A percentile compares a stretch with the other conserved stretches of the same genome.
These are phyloP conservation scores for Diospyros kaki DNA, from an alignment of 148 eudicot species.

Conservation along the genomic window DNA sequence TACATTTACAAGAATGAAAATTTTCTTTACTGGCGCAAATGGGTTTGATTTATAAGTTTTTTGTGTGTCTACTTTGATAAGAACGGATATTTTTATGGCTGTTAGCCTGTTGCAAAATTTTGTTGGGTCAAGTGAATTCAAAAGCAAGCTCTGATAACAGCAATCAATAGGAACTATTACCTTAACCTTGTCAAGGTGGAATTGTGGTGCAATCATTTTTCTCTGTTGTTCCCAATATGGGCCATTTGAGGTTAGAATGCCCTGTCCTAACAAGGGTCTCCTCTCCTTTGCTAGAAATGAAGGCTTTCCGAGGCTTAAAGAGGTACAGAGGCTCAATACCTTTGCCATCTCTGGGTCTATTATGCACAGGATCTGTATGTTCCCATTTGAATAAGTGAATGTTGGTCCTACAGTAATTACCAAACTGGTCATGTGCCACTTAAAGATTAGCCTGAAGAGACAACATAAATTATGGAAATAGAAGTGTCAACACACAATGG, in stretches of 20 bases:
- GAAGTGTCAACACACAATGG: no score
- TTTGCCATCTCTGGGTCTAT: conserved; percentile 54
- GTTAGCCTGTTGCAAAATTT: no score
- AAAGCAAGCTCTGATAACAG: no score
- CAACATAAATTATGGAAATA: not conserved
- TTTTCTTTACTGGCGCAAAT: no score
- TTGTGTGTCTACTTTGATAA: no score
- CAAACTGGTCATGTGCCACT: not conserved
- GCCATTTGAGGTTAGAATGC: conserved; percentile 55
- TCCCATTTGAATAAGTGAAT: conserved; percentile 50
- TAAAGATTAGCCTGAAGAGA: not conserved
- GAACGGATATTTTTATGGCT: no score
- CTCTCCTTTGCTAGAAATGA: conserved; percentile 43
- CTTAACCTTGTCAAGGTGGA: conserved; percentile 52
- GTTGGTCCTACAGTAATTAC: conserved; percentile 36
- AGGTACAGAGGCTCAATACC: conserved; percentile 38
- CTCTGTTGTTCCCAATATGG: conserved; percentile 48
- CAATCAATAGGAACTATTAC: conserved; percentile 16
- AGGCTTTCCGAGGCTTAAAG: conserved; percentile 55
- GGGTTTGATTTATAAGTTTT: no score
- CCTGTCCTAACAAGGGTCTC: conserved; percentile 53
- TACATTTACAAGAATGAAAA: no score
- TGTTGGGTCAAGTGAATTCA: no score
- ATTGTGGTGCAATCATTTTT: conserved; percentile 57
- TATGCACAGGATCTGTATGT: conserved; percentile 43